Evolutionary conservation across 805 yeast species (phyloP).

Genomic region (Metschnikowia vanudenii): DNA sequence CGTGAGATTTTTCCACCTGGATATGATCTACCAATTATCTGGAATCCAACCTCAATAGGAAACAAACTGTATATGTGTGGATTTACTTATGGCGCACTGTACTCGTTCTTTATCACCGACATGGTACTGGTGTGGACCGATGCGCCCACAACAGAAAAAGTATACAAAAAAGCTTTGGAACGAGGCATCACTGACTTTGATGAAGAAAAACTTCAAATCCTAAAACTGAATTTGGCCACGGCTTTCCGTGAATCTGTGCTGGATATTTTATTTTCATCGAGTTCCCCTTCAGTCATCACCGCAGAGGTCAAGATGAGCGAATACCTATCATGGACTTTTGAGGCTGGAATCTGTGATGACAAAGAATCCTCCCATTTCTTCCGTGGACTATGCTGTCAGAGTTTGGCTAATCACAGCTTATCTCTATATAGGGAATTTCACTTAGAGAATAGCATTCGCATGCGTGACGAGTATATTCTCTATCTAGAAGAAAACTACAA

Average conservation of each 20-base stretch:
- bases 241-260: neutral
- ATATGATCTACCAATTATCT: conserved; percentile 7
- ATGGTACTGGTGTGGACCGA: conserved; percentile 30
- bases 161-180: conserved; percentile 21
- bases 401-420: conserved; percentile 23
- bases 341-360: conserved; percentile 10
- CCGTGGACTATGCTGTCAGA: conserved; percentile 22
- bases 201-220: conserved; percentile 14
- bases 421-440: conserved; percentile 19
- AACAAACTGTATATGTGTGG: conserved; percentile 15
- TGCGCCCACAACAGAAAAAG: conserved; percentile 14
- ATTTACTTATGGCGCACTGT: conserved; percentile 17
- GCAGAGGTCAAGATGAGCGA: conserved; percentile 8
- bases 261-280: neutral
- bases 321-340: conserved; percentile 25
- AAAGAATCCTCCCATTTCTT: conserved; percentile 18
- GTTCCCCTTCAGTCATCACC: neutral
- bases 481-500: conserved; percentile 36
- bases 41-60: conserved; percentile 10
- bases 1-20: conserved; percentile 1
- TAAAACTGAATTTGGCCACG: conserved; percentile 17
- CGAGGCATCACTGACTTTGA: conserved; percentile 31
- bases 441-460: conserved; percentile 23
- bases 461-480: conserved; percentile 32
- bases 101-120: conserved; percentile 28